Base-by-base conservation (phyloP, 176 grass and related monocot genomes). In the Lolium perenne region DNA sequence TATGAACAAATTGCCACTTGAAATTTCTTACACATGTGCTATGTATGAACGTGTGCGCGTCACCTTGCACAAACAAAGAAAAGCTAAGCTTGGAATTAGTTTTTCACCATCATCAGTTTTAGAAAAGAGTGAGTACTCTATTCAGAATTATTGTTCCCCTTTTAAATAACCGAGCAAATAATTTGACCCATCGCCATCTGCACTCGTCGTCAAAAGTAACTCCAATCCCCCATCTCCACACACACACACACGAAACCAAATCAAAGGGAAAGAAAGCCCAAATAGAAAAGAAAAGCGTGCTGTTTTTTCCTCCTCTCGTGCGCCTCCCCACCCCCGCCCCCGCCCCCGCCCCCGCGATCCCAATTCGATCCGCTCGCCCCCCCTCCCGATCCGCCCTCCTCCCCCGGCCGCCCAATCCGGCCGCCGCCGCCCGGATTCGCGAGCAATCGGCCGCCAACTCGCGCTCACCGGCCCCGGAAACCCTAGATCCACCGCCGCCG, bases 221-320 rank as follows among this genome's bases (percentile, higher is more conserved):
- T 46, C 71, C 16, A 13, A 56, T 22, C 59, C 38, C 66, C 50
- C 50, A 26, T 57, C 66, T 72, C 23, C 53, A 83, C 22, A 76
- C 32, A 35, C 29, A 29, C n/a, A n/a, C 32, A 35, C 11, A 47
- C 74, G 63, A 86, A 90, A 86, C 64, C 84, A 72, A 90, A 86
- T 21, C 70, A 25, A 49, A 64, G 56, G 49, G 54, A 10, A 47
- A 43, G 41, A 55, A 55, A 82, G 54, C 76, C 76, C 18, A 70
- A 74, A 55, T 56, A 86, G 54, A 89, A 89, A 84, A 86, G 54
- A 89, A 89, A 84, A 78, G 80, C 89, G 89, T 87, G 89, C 76
- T 80, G 49, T 80, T 80, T 91, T 90, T 87, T 60, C 85, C 86
- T 91, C 80, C 85, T 87, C 76, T 84, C 80, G 89, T 86, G 84